phyloP scores from a whole-genome alignment of 257 asterid species.

The Paraleonurus japonicus region DNA sequence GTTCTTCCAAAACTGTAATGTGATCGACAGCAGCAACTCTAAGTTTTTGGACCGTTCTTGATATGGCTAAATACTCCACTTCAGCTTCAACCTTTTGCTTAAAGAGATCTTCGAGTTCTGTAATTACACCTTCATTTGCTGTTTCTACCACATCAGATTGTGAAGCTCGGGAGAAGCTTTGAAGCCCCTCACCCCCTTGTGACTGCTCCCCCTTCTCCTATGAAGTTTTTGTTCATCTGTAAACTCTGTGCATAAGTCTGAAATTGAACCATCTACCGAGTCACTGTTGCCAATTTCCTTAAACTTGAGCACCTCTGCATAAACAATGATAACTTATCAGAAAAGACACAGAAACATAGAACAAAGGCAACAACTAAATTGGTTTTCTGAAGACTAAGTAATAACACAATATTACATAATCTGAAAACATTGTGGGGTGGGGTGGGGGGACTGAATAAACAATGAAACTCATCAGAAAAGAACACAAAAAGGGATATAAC shows the following conservation, averaged over 20 bases:
- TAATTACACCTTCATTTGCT: slow-evolving; percentile 26
- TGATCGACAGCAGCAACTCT: slow-evolving; percentile 48
- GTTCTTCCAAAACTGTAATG: slow-evolving; percentile 47
- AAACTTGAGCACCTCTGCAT: slow-evolving; percentile 46
- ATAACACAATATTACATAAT: background rate
- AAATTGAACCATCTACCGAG: slow-evolving; percentile 34
- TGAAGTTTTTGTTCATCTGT: slow-evolving; percentile 19
- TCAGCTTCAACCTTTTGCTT: slow-evolving; percentile 77
- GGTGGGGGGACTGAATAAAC: slow-evolving; percentile 27
- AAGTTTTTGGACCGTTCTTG: slow-evolving; percentile 45
- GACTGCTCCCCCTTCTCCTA: slow-evolving; percentile 29
- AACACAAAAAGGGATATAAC: background rate
- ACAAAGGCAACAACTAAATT: background rate
- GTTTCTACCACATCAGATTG: slow-evolving; percentile 39
- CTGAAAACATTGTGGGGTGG: background rate
- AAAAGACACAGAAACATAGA: background rate
- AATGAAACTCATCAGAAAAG: slow-evolving; percentile 17
- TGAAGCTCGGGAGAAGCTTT: slow-evolving; percentile 24
- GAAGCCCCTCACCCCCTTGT: slow-evolving; percentile 19
- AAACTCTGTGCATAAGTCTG: slow-evolving; percentile 22
- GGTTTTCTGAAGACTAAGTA: background rate
- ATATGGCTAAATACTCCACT: slow-evolving; percentile 54
- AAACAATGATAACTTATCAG: slow-evolving; percentile 17
- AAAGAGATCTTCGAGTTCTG: slow-evolving; percentile 57
- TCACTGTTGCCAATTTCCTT: slow-evolving; percentile 38